phyloP scores from a whole-genome alignment of 73 alveolate species.

The Stentor coeruleus region DNA sequence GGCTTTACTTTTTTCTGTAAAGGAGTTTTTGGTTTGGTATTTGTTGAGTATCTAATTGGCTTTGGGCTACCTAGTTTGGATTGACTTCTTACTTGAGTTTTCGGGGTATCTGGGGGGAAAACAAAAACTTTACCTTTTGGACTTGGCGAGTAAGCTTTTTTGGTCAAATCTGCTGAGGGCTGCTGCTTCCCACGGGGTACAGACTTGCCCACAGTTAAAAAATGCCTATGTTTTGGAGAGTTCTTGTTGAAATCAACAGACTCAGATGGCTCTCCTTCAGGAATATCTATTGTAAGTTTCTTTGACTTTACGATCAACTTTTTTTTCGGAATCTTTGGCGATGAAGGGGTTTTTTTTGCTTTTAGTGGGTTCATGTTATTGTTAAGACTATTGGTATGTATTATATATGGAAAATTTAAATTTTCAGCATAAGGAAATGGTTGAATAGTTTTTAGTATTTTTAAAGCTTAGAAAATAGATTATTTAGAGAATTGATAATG shows the following conservation, averaged over 20 bases:
- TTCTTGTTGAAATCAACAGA: neutral
- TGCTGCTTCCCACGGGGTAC: neutral
- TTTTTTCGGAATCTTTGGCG: too few species aligned
- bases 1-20: neutral
- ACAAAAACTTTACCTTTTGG: neutral
- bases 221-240: neutral
- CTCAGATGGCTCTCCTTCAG: neutral
- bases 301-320: neutral
- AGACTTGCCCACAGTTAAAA: neutral
- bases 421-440: too few species aligned
- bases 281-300: neutral
- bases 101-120: neutral
- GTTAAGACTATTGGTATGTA: too few species aligned
- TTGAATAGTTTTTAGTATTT: too few species aligned
- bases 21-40: neutral
- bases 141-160: neutral
- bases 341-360: too few species aligned
- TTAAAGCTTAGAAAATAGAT: too few species aligned
- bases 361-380: too few species aligned
- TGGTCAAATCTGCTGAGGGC: neutral
- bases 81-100: neutral
- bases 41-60: neutral
- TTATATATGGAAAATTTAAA: too few species aligned
- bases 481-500: too few species aligned
- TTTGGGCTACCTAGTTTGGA: neutral